A percentile compares a stretch with the other conserved stretches of the same genome.
Evolutionary conservation across 2,329 filamentous ascomycete genomes (phyloP).

Genomic region (Cytospora mali): DNA sequence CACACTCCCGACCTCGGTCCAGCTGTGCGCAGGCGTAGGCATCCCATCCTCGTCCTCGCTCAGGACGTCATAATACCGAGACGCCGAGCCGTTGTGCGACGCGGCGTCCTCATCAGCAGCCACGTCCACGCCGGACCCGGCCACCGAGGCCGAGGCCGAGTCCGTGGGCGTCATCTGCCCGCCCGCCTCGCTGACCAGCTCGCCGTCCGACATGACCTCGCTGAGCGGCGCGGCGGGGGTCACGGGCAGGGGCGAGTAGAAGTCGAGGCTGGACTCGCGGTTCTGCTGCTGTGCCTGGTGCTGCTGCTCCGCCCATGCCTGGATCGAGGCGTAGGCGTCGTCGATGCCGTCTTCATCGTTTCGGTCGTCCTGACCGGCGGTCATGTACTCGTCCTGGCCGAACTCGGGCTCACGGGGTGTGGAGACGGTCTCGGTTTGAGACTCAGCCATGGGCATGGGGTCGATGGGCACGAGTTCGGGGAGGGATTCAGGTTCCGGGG

Average conservation of each 20-base stretch:
- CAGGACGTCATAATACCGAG: constrained; percentile 55
- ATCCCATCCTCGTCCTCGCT: constrained; percentile 61
- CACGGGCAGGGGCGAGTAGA: constrained; percentile 63
- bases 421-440: neutral
- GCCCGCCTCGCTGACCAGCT: constrained; percentile 45
- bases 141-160: constrained; percentile 57
- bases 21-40: constrained; percentile 59
- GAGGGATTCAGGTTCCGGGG: constrained; percentile 20
- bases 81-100: constrained; percentile 42
- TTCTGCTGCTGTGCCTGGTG: constrained; percentile 22
- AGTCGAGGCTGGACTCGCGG: constrained; percentile 44
- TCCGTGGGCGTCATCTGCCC: constrained; percentile 63
- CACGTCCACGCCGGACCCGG: constrained; percentile 53
- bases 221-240: constrained; percentile 53
- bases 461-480: constrained; percentile 21
- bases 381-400: constrained; percentile 53
- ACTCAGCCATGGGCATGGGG: neutral
- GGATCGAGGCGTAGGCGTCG: constrained; percentile 61
- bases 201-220: constrained; percentile 43
- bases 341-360: constrained; percentile 39
- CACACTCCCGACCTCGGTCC: constrained; percentile 67
- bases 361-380: constrained; percentile 45
- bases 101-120: constrained; percentile 47
- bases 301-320: constrained; percentile 64
- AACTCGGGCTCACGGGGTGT: constrained; percentile 39